Base-by-base conservation (phyloP, 371 early-diverging fungal species). In the Capniomyces stellatus region DNA sequence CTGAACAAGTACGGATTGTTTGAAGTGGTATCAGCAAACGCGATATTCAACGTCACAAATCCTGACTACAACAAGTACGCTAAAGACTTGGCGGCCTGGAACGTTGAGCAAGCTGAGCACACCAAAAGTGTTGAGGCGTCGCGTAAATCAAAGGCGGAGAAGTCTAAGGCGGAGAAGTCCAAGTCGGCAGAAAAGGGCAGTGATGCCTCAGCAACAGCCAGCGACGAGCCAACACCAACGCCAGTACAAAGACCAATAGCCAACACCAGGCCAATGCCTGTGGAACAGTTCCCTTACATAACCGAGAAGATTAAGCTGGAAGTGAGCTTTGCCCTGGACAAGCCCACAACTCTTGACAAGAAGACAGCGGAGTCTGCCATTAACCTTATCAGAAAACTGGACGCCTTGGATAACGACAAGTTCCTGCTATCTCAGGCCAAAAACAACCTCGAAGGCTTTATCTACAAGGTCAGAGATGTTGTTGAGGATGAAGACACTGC, bases 381-480 rank as follows among this genome's bases (percentile, higher is more conserved):
- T 35, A 24, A 24, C 23, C 57, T 62, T 52, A 53, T 70, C 22
- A 55, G 57, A 52, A 67, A 58, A 46, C 67, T 79, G 69, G 79
- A 81, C 41, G 71, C 71, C 55, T 63, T 66, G 25, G 90, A 90
- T 60, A 58, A 64, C 1, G 70, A 72, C 15, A 83, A 84, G 50
- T 74, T 71, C 24, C 74, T 74, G 1, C 82, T 79, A 40, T 90
- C 89, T 63, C 87, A 83, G 61, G 85, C 94, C 4, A 71, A 78
- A 46, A 93, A 97, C 71, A 72, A 68, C 43, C 76, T 97, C 25
- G 98, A 97, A 64, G 72, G 87, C 0, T 91, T 84, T 70, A 75
- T 92, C 25, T 97, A 94, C 69, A 74, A 77, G 31, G 66, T 79
- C 46, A 82, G 82, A 50, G 92, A 92, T 57, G 76, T 85, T 54